Percentiles rank a stretch among this genome's conserved stretches.
These are phyloP conservation scores for Purpureocillium takamizusanense DNA, from an alignment of 2,329 filamentous ascomycete species.

Conservation along the genomic window DNA sequence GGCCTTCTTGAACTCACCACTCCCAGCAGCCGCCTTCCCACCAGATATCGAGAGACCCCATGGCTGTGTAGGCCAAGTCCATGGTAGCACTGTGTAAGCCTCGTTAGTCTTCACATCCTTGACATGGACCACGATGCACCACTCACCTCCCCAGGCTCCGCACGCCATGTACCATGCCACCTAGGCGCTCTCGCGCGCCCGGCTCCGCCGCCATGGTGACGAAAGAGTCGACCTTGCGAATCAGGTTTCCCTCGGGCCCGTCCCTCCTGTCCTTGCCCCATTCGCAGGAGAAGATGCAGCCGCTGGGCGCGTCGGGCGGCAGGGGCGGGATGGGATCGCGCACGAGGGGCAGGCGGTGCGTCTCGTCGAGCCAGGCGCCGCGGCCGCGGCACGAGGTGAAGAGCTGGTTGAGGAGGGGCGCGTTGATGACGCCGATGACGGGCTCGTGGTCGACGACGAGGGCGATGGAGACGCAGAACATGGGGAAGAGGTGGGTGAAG, in stretches of 20 bases:
- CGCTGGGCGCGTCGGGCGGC: slow-evolving; percentile 53
- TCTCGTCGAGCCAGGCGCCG: slow-evolving; percentile 63
- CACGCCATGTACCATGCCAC: slow-evolving; percentile 73
- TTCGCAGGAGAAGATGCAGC: slow-evolving; percentile 66
- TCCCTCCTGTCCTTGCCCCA: slow-evolving; percentile 74
- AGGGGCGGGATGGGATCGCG: slow-evolving; percentile 53
- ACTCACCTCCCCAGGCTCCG: slow-evolving; percentile 57
- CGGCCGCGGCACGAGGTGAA: slow-evolving; percentile 59
- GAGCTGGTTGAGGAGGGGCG: slow-evolving; percentile 59
- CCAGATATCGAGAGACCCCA: slow-evolving; percentile 72
- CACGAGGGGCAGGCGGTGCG: slow-evolving; percentile 53
- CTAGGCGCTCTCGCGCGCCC: slow-evolving; percentile 52
- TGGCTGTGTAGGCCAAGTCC: slow-evolving; percentile 66
- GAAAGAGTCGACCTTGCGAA: slow-evolving; percentile 66
- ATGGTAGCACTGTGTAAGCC: slow-evolving; percentile 51
- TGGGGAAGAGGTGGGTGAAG: slow-evolving; percentile 71
- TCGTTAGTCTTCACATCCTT: too few relatives aligned
- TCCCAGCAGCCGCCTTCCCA: slow-evolving; percentile 80
- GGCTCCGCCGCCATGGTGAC: slow-evolving; percentile 64
- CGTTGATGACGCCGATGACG: slow-evolving; percentile 62
- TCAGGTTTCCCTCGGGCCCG: slow-evolving; percentile 55
- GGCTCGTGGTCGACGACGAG: slow-evolving; percentile 53
- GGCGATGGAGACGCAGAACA: slow-evolving; percentile 73
- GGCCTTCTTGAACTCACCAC: too few relatives aligned
- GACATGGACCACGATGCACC: too few relatives aligned